Evolutionary conservation across 805 yeast species (phyloP).

Genomic region (Ogataea dorogensis): DNA sequence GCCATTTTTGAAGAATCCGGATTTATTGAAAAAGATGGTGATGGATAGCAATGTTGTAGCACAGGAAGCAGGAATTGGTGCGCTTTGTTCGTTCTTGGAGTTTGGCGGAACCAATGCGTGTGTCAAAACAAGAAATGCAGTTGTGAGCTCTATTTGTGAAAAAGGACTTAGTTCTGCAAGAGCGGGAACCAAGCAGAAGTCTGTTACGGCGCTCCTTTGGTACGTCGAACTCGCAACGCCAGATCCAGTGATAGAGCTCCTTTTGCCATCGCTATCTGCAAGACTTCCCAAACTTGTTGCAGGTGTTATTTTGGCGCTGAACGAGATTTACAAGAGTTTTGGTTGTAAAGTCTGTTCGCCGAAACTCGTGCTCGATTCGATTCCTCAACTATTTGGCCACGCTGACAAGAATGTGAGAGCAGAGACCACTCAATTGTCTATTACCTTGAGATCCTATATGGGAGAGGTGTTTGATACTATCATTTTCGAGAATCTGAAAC

Average conservation of each 20-base stretch:
- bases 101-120: slow-evolving; percentile 50
- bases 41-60: slow-evolving; percentile 88
- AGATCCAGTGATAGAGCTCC: slow-evolving; percentile 61
- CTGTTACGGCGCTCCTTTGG: slow-evolving; percentile 60
- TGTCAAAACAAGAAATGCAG: slow-evolving; percentile 39
- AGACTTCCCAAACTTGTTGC: slow-evolving; percentile 77
- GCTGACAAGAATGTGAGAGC: slow-evolving; percentile 84
- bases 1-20: slow-evolving; percentile 51
- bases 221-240: slow-evolving; percentile 68
- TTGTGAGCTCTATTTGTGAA: slow-evolving; percentile 61
- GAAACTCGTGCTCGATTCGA: slow-evolving; percentile 49
- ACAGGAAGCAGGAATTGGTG: slow-evolving; percentile 73
- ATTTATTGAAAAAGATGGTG: slow-evolving; percentile 54
- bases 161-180: slow-evolving; percentile 78
- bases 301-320: slow-evolving; percentile 57
- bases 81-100: slow-evolving; percentile 54
- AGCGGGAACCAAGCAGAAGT: slow-evolving; percentile 65
- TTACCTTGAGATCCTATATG: slow-evolving; percentile 71
- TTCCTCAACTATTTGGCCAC: slow-evolving; percentile 75
- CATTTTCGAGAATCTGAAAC: slow-evolving; percentile 72
- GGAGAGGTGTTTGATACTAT: slow-evolving; percentile 60
- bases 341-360: slow-evolving; percentile 66
- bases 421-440: slow-evolving; percentile 67
- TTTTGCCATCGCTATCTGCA: slow-evolving; percentile 60
- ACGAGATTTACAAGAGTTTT: slow-evolving; percentile 53